These are phyloP conservation scores for California macrophylla DNA, from an alignment of 441 rosid genomes.

Conservation along the genomic window DNA sequence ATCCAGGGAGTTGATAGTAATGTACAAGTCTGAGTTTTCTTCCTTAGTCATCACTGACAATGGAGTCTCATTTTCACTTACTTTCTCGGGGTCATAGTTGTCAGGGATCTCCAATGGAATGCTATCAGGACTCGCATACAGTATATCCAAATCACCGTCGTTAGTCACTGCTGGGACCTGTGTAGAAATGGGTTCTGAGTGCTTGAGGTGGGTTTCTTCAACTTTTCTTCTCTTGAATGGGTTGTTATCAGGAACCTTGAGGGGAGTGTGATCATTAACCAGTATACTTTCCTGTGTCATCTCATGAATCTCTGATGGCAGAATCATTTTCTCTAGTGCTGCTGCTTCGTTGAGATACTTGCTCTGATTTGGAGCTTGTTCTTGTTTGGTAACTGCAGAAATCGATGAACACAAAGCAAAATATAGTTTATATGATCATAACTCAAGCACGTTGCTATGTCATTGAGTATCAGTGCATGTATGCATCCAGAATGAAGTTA, in stretches of 20 bases:
- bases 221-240: constrained; percentile 49
- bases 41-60: constrained; percentile 32
- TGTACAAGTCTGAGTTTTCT: constrained; percentile 19
- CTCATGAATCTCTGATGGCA: constrained; percentile 18
- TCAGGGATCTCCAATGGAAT: constrained; percentile 8
- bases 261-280: constrained; percentile 16
- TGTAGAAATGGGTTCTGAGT: constrained; percentile 14
- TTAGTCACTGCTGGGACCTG: constrained; percentile 15
- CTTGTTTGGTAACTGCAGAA: constrained; percentile 27
- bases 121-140: neutral
- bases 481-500: constrained; percentile 21
- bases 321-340: constrained; percentile 37
- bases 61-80: constrained; percentile 23
- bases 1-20: constrained; percentile 29
- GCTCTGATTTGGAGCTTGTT: constrained; percentile 22
- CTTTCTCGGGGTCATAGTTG: constrained; percentile 10
- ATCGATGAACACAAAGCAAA: constrained; percentile 7
- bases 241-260: constrained; percentile 43
- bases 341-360: constrained; percentile 34
- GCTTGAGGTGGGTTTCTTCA: constrained; percentile 20
- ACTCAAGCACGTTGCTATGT: neutral
- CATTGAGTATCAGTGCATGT: too few relatives aligned
- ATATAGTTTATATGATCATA: neutral
- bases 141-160: neutral
- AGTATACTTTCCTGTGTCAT: constrained; percentile 11